These are phyloP conservation scores for Fagopyrum esculentum DNA, from an alignment of 148 eudicot species.

Conservation along the genomic window DNA sequence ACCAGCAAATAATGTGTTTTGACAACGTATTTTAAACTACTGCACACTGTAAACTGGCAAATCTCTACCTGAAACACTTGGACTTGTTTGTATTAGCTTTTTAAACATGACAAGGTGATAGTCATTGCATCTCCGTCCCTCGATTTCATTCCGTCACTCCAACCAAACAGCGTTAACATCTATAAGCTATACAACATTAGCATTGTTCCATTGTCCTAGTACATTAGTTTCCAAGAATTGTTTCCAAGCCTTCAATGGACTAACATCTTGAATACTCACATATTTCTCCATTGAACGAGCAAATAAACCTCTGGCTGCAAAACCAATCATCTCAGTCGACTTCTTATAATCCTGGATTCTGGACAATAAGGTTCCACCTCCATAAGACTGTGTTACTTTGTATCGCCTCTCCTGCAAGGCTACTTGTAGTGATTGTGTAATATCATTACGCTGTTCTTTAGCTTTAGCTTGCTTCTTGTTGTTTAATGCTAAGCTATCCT, in stretches of 20 bases:
- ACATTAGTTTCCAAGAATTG: constrained; percentile 34
- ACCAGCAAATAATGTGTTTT: too few relatives aligned
- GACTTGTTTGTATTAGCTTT: too few relatives aligned
- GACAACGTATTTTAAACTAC: too few relatives aligned
- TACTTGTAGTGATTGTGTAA: constrained; percentile 18
- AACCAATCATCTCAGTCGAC: constrained; percentile 49
- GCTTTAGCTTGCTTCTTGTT: constrained; percentile 9
- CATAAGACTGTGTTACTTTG: constrained; percentile 20
- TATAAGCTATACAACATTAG: constrained; percentile 1
- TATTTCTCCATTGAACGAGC: constrained; percentile 20
- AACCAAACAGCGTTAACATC: neutral
- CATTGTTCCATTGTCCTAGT: constrained; percentile 24
- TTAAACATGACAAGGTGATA: too few relatives aligned
- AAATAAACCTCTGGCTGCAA: constrained; percentile 63
- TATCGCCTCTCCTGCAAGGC: constrained; percentile 18
- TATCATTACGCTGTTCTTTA: constrained; percentile 11
- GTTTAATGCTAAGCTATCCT: constrained; percentile 21
- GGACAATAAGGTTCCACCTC: constrained; percentile 36
- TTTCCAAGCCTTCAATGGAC: constrained; percentile 53
- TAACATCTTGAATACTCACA: constrained; percentile 17
- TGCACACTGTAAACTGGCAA: neutral
- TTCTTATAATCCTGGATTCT: constrained; percentile 48
- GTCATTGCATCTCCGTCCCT: too few relatives aligned
- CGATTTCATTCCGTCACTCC: too few relatives aligned
- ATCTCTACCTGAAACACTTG: neutral